Base-by-base conservation (phyloP, 2,329 filamentous ascomycete species). In the Alternaria incomplexa region DNA sequence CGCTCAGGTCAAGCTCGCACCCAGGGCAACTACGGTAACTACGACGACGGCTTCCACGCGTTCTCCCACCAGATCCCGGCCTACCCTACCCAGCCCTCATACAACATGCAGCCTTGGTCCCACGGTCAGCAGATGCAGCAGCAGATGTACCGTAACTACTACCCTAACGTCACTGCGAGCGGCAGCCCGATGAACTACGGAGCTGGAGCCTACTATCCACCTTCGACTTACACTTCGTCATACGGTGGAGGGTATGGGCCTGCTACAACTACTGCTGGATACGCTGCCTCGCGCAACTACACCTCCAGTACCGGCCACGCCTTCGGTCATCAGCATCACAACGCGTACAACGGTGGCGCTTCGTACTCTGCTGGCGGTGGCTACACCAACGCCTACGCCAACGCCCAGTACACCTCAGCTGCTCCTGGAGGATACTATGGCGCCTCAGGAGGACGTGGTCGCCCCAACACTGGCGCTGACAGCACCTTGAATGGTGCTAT, bases 111-210 rank as follows among this genome's bases (percentile, higher is more conserved):
- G 9, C 68, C 70, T 12, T 77, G 72, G 70, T 56, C 62, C 17
- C 74, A 73, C 26, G 65, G 63, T 26, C 72, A 77, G 43, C 72
- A 69, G 43, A 60, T 69, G 40, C 50, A 52, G n/a, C 63, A 71
- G 8, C 71, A 69, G 30, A 64, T 69, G 57, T 76, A 75, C 30
- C 64, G 61, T 15, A 47, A 56, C 12, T 74, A 67, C 25, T 74
- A 68, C 40, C 63, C 69, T 2, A 73, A 70, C 20, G 70, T 61
- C 9, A 67, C 66, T 15, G 65, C 66, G 1, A 73, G 71, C 54
- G 73, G 74, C 9, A 77, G 70, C 28, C 76, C 74, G 2, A 77
- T 77, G 74, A 75, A 76, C 56, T 77, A 72, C 26, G 72, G 70
- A 20, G 73, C 59, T n/a, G 72, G 69, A 20, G 71, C 60, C 9